Conservation (phyloP, 257 asterid genomes). For the Jasminum sambac region DNA sequence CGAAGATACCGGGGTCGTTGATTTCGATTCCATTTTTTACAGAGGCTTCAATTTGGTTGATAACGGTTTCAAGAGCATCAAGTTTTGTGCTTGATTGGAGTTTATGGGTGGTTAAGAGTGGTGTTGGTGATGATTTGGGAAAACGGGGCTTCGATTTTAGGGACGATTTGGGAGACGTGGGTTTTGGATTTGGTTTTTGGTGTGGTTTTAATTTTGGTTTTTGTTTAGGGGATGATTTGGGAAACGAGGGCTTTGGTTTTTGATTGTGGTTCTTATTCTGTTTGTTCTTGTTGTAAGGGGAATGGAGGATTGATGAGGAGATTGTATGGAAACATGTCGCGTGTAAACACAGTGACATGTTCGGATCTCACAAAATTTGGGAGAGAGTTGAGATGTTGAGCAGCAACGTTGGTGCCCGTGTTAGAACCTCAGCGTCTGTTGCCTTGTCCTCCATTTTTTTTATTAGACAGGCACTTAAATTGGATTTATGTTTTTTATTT, state of each 20-base stretch:
- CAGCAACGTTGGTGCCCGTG: no score
- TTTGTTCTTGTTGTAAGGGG: conserved; percentile 19
- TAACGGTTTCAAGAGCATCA: conserved; percentile 66
- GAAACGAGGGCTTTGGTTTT: conserved; percentile 35
- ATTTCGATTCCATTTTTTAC: conserved; percentile 49
- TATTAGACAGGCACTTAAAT: no score
- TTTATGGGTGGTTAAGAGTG: conserved; percentile 39
- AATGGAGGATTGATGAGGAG: conserved; percentile 16
- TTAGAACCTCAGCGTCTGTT: no score
- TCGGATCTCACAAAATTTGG: no score
- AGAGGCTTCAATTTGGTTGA: conserved; percentile 49
- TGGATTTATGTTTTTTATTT: no score
- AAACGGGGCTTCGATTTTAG: conserved; percentile 33
- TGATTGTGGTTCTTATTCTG: conserved; percentile 22
- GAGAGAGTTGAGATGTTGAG: no score
- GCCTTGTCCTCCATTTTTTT: no score
- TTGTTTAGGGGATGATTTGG: conserved; percentile 55
- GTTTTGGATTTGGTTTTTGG: conserved; percentile 22
- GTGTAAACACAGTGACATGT: no score
- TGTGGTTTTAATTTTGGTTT: conserved; percentile 10
- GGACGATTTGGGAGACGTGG: neutral
- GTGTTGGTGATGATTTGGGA: conserved; percentile 57
- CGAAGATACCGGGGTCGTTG: conserved; percentile 64
- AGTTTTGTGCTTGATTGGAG: conserved; percentile 44
- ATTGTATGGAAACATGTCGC: conserved; percentile 24